phyloP scores from a whole-genome alignment of 345 rosid genomes.

The Dimocarpus longan region DNA sequence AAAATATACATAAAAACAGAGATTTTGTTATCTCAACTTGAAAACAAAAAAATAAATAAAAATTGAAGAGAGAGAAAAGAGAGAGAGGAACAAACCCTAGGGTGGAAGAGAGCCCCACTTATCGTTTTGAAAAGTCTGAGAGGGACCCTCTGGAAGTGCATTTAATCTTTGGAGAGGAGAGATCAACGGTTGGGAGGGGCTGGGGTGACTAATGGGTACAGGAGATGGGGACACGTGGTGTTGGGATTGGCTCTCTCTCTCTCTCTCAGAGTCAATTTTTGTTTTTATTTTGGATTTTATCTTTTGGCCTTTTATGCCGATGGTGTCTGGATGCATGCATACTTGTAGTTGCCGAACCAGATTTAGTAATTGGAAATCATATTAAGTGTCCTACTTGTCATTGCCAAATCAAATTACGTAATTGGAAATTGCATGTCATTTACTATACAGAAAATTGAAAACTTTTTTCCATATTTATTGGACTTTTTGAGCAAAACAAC shows the following conservation, averaged over 20 bases:
- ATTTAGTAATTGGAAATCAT: not conserved
- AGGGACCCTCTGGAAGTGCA: slow-evolving; percentile 30
- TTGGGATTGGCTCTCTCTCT: no score
- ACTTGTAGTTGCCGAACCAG: not conserved
- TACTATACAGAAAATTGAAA: no score
- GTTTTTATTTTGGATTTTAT: no score
- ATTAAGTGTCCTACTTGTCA: not conserved
- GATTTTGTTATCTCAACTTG: not conserved
- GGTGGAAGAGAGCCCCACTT: slow-evolving; percentile 33
- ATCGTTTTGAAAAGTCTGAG: slow-evolving; percentile 28
- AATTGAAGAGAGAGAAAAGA: not conserved
- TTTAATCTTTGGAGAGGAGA: slow-evolving; percentile 21
- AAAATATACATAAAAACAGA: not conserved
- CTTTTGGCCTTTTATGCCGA: no score
- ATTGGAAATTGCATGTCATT: no score
- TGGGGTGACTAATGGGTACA: no score
- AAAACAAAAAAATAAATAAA: not conserved
- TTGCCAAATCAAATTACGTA: not conserved
- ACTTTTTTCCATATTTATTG: no score
- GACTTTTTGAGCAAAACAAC: no score
- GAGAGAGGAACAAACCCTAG: slow-evolving; percentile 34
- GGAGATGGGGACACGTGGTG: slow-evolving; percentile 19
- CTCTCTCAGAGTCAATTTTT: no score
- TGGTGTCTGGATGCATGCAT: no score
- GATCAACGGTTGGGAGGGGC: slow-evolving; percentile 32